Percentiles rank a stretch among this genome's conserved stretches.
Conservation (phyloP, 2,329 filamentous ascomycete species). For the Fonsecaea erecta region DNA sequence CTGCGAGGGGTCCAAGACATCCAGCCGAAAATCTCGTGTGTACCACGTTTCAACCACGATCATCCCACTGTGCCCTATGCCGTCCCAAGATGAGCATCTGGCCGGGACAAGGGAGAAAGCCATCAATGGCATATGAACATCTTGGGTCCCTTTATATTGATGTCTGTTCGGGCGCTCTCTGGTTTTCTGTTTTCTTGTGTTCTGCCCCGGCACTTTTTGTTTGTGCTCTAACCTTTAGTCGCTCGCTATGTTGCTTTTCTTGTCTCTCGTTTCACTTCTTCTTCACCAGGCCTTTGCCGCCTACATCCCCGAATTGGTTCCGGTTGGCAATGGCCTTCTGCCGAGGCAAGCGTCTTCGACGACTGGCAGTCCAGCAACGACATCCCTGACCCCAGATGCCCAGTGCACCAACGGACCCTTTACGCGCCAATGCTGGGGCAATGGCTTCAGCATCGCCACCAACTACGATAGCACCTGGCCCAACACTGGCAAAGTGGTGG, state of each 20-base stretch:
- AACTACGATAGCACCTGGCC: constrained; percentile 39
- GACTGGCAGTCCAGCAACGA: constrained; percentile 17
- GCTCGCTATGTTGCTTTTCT: constrained; percentile 30
- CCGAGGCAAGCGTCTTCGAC: constrained; percentile 23
- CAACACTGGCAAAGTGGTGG: constrained; percentile 36
- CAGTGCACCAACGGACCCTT: constrained; percentile 36
- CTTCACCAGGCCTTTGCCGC: constrained; percentile 21
- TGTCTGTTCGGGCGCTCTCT: background rate
- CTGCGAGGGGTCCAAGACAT: constrained; percentile 24
- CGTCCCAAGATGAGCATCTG: background rate
- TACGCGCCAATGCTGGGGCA: constrained; percentile 38
- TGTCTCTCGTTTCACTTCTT: constrained; percentile 27
- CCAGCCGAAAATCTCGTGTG: constrained; percentile 9
- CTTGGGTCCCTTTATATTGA: constrained; percentile 13
- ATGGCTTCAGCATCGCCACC: constrained; percentile 37
- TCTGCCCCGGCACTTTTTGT: constrained; percentile 8
- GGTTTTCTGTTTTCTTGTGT: constrained; percentile 2
- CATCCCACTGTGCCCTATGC: background rate
- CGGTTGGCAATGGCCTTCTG: constrained; percentile 22
- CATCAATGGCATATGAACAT: constrained; percentile 1
- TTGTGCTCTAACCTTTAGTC: background rate
- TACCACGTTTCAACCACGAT: constrained; percentile 21
- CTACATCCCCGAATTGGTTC: constrained; percentile 32
- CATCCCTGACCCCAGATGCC: constrained; percentile 23
- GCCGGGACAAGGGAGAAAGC: constrained; percentile 2